Conservation (phyloP, 371 early-diverging fungal species). For the Dinochytrium kinnereticum region DNA sequence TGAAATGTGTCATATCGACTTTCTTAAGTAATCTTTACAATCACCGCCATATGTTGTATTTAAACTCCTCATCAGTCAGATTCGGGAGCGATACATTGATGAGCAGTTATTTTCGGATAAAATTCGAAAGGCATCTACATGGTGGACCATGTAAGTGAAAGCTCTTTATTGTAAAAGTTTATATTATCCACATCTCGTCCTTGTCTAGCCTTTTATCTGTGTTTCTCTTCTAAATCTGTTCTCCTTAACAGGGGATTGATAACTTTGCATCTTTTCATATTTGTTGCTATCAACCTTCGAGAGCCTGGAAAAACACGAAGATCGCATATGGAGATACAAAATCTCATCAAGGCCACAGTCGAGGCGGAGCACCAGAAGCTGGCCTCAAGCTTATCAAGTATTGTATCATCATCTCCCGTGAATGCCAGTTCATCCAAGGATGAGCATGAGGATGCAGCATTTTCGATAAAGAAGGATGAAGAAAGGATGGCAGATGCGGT, state of each 20-base stretch:
- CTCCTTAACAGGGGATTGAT: slow-evolving; percentile 55
- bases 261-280: slow-evolving; percentile 45
- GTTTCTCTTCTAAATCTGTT: no score
- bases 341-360: slow-evolving; percentile 11
- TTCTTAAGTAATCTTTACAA: slow-evolving; percentile 32
- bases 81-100: slow-evolving; percentile 58
- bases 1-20: slow-evolving; percentile 46
- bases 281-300: slow-evolving; percentile 41
- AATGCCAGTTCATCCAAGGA: no score
- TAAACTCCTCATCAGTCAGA: slow-evolving; percentile 31
- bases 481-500: neutral
- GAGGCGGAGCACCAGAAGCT: neutral
- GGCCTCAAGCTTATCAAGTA: neutral
- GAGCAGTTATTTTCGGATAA: slow-evolving; percentile 98
- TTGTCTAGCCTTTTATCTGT: no score
- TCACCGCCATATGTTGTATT: neutral
- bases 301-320: slow-evolving; percentile 45
- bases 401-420: no score
- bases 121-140: slow-evolving; percentile 85
- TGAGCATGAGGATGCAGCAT: no score
- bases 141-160: slow-evolving; percentile 53
- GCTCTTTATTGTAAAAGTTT: no score
- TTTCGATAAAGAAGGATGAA: neutral
- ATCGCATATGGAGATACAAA: slow-evolving; percentile 24
- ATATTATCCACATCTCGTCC: no score